These are phyloP conservation scores for Fusarium xyrophilum DNA, from an alignment of 2,329 filamentous ascomycete genomes.

Conservation along the genomic window DNA sequence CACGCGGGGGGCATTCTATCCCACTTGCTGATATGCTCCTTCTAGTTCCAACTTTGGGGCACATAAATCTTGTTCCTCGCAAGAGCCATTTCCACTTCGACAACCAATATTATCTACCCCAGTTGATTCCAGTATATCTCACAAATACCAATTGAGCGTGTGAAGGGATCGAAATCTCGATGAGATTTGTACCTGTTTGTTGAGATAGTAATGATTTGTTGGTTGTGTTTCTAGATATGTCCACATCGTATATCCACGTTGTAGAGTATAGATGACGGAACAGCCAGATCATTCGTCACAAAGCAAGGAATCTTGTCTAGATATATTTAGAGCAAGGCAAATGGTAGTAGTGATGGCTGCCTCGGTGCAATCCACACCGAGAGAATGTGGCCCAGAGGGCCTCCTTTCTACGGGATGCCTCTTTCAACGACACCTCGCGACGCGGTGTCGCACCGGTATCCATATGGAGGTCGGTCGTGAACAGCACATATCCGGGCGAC, in stretches of 20 bases:
- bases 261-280: neutral
- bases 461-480: neutral
- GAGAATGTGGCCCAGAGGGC: neutral
- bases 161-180: neutral
- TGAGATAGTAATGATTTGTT: neutral
- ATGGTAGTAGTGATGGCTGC: neutral
- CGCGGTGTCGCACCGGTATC: neutral
- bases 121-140: slow-evolving; percentile 9
- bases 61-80: neutral
- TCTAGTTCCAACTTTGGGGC: neutral
- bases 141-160: neutral
- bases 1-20: neutral
- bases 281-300: neutral
- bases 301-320: neutral
- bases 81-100: neutral
- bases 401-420: slow-evolving; percentile 10
- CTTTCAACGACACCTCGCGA: slow-evolving; percentile 11
- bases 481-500: neutral
- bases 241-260: too few species aligned
- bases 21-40: neutral
- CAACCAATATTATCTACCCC: neutral
- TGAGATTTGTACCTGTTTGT: neutral
- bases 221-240: neutral
- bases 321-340: neutral
- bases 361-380: slow-evolving; percentile 8